Percentiles rank a stretch among this genome's conserved stretches.
Evolutionary conservation across 192 early-diverging fungal species (phyloP).

Genomic region (Phycomyces blakesleeanus): DNA sequence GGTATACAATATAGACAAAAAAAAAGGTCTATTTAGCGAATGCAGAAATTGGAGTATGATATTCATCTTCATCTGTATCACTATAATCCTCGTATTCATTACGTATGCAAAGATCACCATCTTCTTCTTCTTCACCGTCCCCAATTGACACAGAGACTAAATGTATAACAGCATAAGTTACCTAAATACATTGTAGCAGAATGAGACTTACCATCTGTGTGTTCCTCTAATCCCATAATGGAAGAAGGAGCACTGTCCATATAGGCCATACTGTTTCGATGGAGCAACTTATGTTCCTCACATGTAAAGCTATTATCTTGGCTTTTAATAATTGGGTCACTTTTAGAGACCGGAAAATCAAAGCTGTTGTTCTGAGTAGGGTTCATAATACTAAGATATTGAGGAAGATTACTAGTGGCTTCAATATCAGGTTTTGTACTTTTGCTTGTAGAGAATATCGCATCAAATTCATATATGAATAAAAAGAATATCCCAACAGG

Average conservation of each 20-base stretch:
- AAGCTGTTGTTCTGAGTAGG: too few relatives aligned
- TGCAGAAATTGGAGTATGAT: neutral
- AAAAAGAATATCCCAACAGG: slow-evolving; percentile 89
- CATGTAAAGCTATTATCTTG: too few relatives aligned
- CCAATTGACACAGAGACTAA: neutral
- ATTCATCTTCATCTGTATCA: neutral
- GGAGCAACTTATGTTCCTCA: neutral
- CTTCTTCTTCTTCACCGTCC: neutral
- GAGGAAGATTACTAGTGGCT: neutral
- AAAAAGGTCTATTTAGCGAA: neutral
- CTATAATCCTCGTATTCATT: neutral
- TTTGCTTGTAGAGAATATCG: slow-evolving; percentile 75
- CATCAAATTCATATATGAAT: slow-evolving; percentile 87
- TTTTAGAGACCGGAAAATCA: too few relatives aligned
- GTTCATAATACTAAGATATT: neutral
- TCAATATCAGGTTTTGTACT: slow-evolving; percentile 10
- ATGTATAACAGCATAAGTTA: neutral
- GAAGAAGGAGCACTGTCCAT: neutral
- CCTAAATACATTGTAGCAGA: neutral
- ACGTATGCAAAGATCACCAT: neutral
- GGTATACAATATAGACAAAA: neutral
- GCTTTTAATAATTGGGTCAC: too few relatives aligned
- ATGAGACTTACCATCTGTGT: slow-evolving; percentile 10
- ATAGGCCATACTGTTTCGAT: neutral
- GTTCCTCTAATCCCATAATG: neutral